These are phyloP conservation scores for Golubevia sp. DNA, from an alignment of 1,284 basidiomycete species.

Conservation along the genomic window DNA sequence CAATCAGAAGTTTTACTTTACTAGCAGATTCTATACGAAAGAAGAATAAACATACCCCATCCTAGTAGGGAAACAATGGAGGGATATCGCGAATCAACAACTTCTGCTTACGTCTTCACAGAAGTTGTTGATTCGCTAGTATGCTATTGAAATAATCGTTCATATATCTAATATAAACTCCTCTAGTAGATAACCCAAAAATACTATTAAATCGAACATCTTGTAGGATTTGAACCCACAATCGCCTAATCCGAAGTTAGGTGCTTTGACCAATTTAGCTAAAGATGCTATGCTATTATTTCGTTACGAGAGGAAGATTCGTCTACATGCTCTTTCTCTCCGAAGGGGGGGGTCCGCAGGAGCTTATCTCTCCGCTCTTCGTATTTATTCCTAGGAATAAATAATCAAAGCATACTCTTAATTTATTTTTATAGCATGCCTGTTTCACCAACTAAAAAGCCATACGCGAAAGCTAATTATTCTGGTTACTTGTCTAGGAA, in stretches of 20 bases:
- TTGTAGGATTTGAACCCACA: constrained; percentile 42
- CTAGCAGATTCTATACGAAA: no score
- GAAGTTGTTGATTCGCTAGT: not conserved
- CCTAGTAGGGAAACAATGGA: constrained; percentile 1
- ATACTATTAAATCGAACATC: no score
- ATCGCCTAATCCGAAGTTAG: constrained; percentile 40
- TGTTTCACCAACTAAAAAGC: no score
- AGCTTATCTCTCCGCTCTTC: no score
- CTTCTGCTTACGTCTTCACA: constrained; percentile 5
- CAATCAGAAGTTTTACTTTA: constrained; percentile 11
- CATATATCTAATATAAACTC: constrained; percentile 3
- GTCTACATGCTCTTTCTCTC: no score
- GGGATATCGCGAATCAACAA: constrained; percentile 5
- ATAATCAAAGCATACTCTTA: no score
- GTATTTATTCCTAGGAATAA: no score
- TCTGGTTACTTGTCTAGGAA: no score
- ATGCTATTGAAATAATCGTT: constrained; percentile 1
- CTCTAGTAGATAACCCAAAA: no score
- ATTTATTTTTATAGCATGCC: constrained; percentile 4
- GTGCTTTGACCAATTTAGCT: constrained; percentile 29
- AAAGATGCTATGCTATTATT: constrained; percentile 16
- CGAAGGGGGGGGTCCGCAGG: no score
- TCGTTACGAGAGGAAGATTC: constrained; percentile 3
- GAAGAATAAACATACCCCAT: not conserved
- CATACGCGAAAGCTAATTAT: no score